Evolutionary conservation across 768 basidiomycete species (phyloP).

Genomic region (Naganishia friedmannii): DNA sequence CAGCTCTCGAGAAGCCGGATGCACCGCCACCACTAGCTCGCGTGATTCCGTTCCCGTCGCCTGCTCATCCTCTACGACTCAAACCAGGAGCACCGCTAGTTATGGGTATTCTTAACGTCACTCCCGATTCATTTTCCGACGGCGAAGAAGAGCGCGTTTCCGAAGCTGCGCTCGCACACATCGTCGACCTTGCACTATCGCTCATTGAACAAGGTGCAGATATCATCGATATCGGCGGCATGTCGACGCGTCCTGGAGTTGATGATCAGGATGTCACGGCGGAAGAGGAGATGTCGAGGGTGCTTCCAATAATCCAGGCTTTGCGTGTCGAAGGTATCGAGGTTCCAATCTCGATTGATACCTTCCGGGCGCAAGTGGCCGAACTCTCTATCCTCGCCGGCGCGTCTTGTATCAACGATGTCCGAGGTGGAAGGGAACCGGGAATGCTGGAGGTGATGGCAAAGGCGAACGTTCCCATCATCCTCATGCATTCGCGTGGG

Average conservation of each 20-base stretch:
- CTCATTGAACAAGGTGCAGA: constrained; percentile 63
- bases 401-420: constrained; percentile 92
- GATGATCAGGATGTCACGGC: constrained; percentile 62
- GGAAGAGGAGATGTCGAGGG: constrained; percentile 69
- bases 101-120: constrained; percentile 90
- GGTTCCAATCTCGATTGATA: constrained; percentile 76
- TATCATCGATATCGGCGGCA: constrained; percentile 89
- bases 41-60: constrained; percentile 40
- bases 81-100: constrained; percentile 57
- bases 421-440: constrained; percentile 65
- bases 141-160: constrained; percentile 62
- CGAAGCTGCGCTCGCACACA: constrained; percentile 60
- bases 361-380: constrained; percentile 80
- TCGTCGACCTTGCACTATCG: constrained; percentile 50
- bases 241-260: constrained; percentile 77
- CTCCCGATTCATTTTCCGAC: constrained; percentile 96
- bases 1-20: constrained; percentile 13
- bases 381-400: constrained; percentile 71
- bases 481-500: constrained; percentile 92
- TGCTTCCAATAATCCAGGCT: constrained; percentile 67
- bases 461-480: constrained; percentile 68
- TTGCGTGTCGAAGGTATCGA: constrained; percentile 55
- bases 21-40: constrained; percentile 38
- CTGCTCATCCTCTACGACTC: constrained; percentile 35
- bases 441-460: constrained; percentile 69